These are phyloP conservation scores for Zasmidium citrigriseum DNA, from an alignment of 2,329 filamentous ascomycete genomes.

Conservation along the genomic window DNA sequence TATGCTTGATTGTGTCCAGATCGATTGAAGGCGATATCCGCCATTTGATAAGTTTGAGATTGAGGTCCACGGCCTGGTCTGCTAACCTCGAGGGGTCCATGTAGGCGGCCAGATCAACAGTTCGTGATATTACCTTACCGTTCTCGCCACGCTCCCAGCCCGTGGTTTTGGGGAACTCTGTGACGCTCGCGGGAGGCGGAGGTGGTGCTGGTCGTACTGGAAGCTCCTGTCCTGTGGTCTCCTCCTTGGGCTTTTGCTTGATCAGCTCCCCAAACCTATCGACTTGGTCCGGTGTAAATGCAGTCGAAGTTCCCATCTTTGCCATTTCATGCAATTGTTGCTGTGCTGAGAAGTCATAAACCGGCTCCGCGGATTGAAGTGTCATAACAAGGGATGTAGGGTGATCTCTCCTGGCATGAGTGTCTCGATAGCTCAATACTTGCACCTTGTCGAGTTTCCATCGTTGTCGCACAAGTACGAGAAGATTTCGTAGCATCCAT, in stretches of 20 bases:
- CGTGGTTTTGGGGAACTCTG: conserved; percentile 72
- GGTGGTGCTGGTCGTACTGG: conserved; percentile 27
- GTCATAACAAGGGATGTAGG: conserved; percentile 78
- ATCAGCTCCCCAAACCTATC: conserved; percentile 35
- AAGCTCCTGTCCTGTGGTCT: conserved; percentile 20
- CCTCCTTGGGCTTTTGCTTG: conserved; percentile 19
- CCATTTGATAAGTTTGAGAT: conserved; percentile 99
- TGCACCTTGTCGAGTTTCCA: conserved; percentile 77
- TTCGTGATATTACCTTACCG: conserved; percentile 75
- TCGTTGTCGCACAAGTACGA: conserved; percentile 79
- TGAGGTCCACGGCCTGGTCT: conserved; percentile 92
- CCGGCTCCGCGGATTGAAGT: conserved; percentile 57
- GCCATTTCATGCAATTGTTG: conserved; percentile 26
- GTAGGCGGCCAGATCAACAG: conserved; percentile 83
- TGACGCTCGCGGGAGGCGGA: conserved; percentile 40
- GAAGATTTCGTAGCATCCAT: conserved; percentile 88
- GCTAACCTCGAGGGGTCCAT: conserved; percentile 88
- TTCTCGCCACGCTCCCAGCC: conserved; percentile 88
- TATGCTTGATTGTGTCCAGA: conserved; percentile 83
- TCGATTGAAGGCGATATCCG: conserved; percentile 86
- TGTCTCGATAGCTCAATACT: conserved; percentile 87
- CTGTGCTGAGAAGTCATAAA: conserved; percentile 27
- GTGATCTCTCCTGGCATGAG: conserved; percentile 73
- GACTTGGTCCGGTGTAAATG: conserved; percentile 32
- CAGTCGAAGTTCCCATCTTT: conserved; percentile 28